Conservation (phyloP, 1,284 basidiomycete species). For the Trametes hirsuta region DNA sequence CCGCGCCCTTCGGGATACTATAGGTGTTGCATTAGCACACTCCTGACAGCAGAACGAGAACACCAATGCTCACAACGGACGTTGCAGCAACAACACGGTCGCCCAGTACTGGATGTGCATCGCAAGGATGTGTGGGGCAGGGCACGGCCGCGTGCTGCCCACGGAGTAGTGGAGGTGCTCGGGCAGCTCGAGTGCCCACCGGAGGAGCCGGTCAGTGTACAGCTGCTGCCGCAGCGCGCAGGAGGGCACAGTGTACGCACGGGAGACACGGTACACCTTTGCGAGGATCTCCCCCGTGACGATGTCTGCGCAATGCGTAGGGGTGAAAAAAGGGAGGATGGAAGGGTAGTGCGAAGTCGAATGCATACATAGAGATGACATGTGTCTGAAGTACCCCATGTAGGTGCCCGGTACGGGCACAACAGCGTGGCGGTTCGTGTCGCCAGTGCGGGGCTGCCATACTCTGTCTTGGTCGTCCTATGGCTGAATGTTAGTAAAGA, state of each 20-base stretch:
- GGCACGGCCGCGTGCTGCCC: slow-evolving; percentile 52
- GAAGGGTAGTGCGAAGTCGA: background rate
- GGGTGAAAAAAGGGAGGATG: too few relatives aligned
- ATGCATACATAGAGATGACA: slow-evolving; percentile 62
- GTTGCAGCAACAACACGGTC: slow-evolving; percentile 75
- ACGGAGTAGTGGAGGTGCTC: slow-evolving; percentile 62
- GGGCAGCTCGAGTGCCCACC: slow-evolving; percentile 77
- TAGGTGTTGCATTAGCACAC: slow-evolving; percentile 2
- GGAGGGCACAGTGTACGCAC: slow-evolving; percentile 46
- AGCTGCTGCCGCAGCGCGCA: slow-evolving; percentile 53
- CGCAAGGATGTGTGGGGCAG: slow-evolving; percentile 68
- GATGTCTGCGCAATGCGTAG: slow-evolving; percentile 43
- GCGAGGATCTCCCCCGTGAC: slow-evolving; percentile 69
- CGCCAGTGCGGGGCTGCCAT: slow-evolving; percentile 50
- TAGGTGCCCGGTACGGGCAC: slow-evolving; percentile 48
- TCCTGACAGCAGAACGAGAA: background rate
- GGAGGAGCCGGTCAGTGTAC: slow-evolving; percentile 65
- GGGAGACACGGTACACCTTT: slow-evolving; percentile 74
- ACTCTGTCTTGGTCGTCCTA: slow-evolving; percentile 56
- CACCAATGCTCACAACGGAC: slow-evolving; percentile 70
- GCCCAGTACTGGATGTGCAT: slow-evolving; percentile 83
- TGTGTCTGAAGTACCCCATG: slow-evolving; percentile 61
- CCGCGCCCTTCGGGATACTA: slow-evolving; percentile 73
- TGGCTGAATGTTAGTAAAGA: background rate
- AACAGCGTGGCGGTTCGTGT: slow-evolving; percentile 35